A percentile compares a stretch with the other conserved stretches of the same genome.
phyloP scores from a whole-genome alignment of 106 monocot genomes.

The Narthecium ossifragum region DNA sequence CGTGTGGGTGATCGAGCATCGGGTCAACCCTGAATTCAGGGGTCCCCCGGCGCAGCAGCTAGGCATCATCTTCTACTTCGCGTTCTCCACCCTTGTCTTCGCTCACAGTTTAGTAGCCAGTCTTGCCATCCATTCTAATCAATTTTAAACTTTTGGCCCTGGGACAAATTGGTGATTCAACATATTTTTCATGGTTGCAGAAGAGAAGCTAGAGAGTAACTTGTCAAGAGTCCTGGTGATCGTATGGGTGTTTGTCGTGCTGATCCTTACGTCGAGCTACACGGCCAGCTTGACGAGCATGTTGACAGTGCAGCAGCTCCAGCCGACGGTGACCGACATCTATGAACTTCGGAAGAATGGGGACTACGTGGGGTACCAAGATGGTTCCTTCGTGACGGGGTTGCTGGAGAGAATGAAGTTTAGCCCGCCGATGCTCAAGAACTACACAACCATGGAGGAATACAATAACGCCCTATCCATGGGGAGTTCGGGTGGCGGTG shows the following conservation, averaged over 20 bases:
- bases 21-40: conserved; percentile 28
- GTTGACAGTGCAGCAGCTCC: conserved; percentile 27
- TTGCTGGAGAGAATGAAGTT: conserved; percentile 9
- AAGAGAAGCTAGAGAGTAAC: conserved; percentile 17
- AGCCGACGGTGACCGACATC: conserved; percentile 25
- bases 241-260: conserved; percentile 39
- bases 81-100: conserved; percentile 50
- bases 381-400: conserved; percentile 10
- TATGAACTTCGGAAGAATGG: conserved; percentile 16
- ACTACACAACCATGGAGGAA: background rate
- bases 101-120: conserved; percentile 29
- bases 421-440: background rate
- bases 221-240: conserved; percentile 20
- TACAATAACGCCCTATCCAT: conserved; percentile 10
- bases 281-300: conserved; percentile 31
- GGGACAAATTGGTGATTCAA: background rate
- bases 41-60: conserved; percentile 26
- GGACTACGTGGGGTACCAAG: conserved; percentile 22
- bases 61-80: conserved; percentile 39
- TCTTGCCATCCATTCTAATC: background rate
- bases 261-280: conserved; percentile 30
- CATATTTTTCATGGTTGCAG: conserved; percentile 12
- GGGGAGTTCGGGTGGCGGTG: conserved; percentile 26
- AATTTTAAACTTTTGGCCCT: background rate
- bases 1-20: conserved; percentile 43